Percentiles rank a stretch among this genome's conserved stretches.
Evolutionary conservation across 2,329 filamentous ascomycete genomes (phyloP).

Genomic region (Dissoconium aciculare): DNA sequence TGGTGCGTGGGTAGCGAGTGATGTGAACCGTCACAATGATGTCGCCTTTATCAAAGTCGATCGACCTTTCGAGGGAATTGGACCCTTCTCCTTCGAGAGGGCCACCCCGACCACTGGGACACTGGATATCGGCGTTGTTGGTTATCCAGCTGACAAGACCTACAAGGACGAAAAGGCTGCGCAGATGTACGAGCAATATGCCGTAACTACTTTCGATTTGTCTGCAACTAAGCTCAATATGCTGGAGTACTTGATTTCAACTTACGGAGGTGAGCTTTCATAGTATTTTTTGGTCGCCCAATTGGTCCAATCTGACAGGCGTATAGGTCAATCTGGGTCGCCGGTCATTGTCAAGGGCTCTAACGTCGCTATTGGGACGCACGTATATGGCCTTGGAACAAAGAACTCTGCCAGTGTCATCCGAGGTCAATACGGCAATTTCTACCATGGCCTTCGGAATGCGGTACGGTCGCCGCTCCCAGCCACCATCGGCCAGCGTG

Average conservation of each 20-base stretch:
- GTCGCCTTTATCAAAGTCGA: constrained; percentile 1
- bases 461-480: no score
- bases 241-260: constrained; percentile 1
- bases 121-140: not conserved
- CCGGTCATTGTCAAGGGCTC: no score
- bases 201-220: not conserved
- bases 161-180: constrained; percentile 1
- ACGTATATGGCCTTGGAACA: no score
- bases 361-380: no score
- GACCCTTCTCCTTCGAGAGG: not conserved
- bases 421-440: no score
- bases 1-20: no score
- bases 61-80: not conserved
- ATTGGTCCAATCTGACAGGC: no score
- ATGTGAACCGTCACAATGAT: not conserved
- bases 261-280: not conserved
- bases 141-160: constrained; percentile 1
- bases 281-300: no score
- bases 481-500: no score
- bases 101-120: not conserved
- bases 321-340: no score
- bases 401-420: no score
- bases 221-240: not conserved
- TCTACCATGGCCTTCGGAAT: no score
- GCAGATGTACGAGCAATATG: not conserved